A percentile compares a stretch with the other conserved stretches of the same genome.
Evolutionary conservation across 1,284 basidiomycete genomes (phyloP).

Genomic region (Malassezia slooffiae): DNA sequence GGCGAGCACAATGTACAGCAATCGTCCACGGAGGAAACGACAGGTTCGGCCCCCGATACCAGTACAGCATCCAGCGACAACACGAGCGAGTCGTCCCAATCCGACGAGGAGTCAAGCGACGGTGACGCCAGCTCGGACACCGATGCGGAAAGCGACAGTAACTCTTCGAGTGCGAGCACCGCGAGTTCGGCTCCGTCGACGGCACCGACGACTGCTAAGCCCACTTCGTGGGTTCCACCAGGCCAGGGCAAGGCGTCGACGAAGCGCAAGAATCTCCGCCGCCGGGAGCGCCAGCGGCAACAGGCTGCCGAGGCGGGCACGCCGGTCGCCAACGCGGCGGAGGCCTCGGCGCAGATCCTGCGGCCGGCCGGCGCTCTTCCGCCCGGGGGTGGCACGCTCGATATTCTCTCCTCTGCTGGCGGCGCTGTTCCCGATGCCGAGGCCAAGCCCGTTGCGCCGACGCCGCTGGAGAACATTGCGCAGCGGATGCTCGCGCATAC

Average conservation of each 20-base stretch:
- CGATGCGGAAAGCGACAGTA: not conserved
- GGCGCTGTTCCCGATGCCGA: not conserved
- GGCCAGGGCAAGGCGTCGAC: slow-evolving; percentile 24
- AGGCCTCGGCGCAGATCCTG: not conserved
- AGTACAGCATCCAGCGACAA: too few relatives aligned
- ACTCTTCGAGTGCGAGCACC: slow-evolving; percentile 4
- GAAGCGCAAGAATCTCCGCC: slow-evolving; percentile 22
- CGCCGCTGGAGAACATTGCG: slow-evolving; percentile 10
- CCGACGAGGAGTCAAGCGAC: too few relatives aligned
- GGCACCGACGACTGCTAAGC: not conserved
- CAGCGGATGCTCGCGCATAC: slow-evolving; percentile 11
- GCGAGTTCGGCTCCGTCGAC: slow-evolving; percentile 11
- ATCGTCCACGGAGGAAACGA: too few relatives aligned
- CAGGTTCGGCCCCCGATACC: too few relatives aligned
- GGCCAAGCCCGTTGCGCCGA: not conserved
- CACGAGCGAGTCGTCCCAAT: too few relatives aligned
- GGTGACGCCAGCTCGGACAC: slow-evolving; percentile 1
- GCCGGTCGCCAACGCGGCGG: too few relatives aligned
- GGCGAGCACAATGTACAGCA: too few relatives aligned
- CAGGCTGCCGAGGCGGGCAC: not conserved
- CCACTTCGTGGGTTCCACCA: slow-evolving; percentile 13
- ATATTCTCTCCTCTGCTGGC: not conserved
- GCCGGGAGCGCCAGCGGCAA: slow-evolving; percentile 12
- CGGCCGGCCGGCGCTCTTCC: not conserved
- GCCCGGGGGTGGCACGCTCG: slow-evolving; percentile 9